Base-by-base conservation (phyloP, 2,329 filamentous ascomycete genomes). In the Colletotrichum lini region DNA sequence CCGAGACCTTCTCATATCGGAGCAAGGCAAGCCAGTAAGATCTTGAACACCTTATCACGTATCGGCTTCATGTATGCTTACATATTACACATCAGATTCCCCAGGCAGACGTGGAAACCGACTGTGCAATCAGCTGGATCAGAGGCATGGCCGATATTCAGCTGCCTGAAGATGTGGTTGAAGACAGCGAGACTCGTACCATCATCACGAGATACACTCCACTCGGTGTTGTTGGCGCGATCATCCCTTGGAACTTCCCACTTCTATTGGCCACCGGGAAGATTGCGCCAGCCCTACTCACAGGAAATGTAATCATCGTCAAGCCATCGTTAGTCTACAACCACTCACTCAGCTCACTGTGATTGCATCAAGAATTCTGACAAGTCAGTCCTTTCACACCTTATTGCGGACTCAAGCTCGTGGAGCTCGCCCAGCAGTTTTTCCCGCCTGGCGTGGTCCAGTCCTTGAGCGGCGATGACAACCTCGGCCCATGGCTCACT, bases 381-480 rank as follows among this genome's bases (percentile, higher is more conserved):
- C 9, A 10, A 9, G 1, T 3, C 21, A 69, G 67, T 0, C 87
- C 87, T 0, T 90, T 86, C 77, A 89, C 89, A 0, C 88, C 89
- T 0, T 91, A 90, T 78, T 84, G 83, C 2, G 81, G 82, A 4
- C 81, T 93, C 49, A 92, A 92, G 78, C 76, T 90, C n/a, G 86
- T 84, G 15, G 89, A 92, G 78, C 77, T 92, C 2, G 88, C 84
- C 0, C 84, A 87, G 67, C 77, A 84, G 26, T 82, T 91, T 79
- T 89, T 92, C 79, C 89, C 89, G 2, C 85, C 88, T 0, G 90
- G 90, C 49, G 88, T 92, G n/a, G 77, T 92, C 2, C 89, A 92
- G 75, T 87, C 83, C 0, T 79, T 92, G 2, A 87, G 87, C 62
- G 90, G 90, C 8, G 88, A 88, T 62, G 89, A 92, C 74, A 82